Conservation (phyloP, 371 early-diverging fungal species). For the Apophysomyces elegans region DNA sequence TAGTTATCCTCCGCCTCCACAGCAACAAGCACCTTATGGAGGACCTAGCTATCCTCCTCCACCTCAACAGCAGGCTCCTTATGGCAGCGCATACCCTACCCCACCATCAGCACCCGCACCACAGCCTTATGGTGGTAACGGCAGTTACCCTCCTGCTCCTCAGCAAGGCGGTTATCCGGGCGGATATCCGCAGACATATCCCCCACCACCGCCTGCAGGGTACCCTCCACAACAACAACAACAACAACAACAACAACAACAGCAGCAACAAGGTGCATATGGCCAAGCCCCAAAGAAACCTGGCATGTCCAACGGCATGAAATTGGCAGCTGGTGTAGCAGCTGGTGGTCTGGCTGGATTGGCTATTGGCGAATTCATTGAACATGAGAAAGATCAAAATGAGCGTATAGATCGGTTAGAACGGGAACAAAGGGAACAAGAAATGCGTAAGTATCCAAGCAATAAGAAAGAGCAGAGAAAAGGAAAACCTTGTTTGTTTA, state of each 20-base stretch:
- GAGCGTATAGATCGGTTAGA: slow-evolving; percentile 35
- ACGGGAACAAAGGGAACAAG: slow-evolving; percentile 29
- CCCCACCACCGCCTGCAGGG: slow-evolving; percentile 4
- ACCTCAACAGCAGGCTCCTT: slow-evolving; percentile 11
- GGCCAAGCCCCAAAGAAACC: slow-evolving; percentile 8
- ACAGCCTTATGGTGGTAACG: slow-evolving; percentile 8
- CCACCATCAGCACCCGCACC: slow-evolving; percentile 12
- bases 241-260: not conserved
- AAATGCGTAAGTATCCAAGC: slow-evolving; percentile 11
- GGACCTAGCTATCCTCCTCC: slow-evolving; percentile 3
- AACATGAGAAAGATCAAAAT: slow-evolving; percentile 42
- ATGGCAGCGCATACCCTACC: slow-evolving; percentile 11
- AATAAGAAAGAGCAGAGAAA: too few relatives aligned
- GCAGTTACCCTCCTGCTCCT: not conserved
- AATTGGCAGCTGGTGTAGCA: slow-evolving; percentile 46
- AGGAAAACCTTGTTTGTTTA: not conserved
- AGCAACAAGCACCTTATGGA: slow-evolving; percentile 14
- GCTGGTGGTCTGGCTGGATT: slow-evolving; percentile 45
- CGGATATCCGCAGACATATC: not conserved
- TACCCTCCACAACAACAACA: slow-evolving; percentile 1
- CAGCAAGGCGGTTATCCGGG: not conserved
- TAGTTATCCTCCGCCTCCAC: slow-evolving; percentile 18
- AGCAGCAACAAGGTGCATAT: slow-evolving; percentile 1
- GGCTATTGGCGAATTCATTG: slow-evolving; percentile 45
- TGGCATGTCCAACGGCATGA: slow-evolving; percentile 48